phyloP scores from a whole-genome alignment of 139 green algal genomes.

The Limnomonas spitsbergensis region DNA sequence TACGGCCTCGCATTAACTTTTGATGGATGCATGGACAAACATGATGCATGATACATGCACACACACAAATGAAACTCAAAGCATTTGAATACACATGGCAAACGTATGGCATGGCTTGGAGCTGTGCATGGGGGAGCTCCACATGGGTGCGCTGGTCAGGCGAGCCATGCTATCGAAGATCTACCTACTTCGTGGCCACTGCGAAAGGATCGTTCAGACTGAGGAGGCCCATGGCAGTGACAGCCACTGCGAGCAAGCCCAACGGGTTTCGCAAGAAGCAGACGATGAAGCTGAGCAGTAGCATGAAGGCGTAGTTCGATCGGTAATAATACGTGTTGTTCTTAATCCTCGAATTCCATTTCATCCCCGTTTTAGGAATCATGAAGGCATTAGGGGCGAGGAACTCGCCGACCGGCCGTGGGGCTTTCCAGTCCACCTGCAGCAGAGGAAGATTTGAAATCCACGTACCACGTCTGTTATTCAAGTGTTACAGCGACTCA shows the following conservation, averaged over 20 bases:
- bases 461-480: neutral
- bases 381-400: neutral
- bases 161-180: neutral
- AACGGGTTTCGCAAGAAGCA: conserved; percentile 34
- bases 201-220: conserved; percentile 51
- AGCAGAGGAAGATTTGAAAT: neutral
- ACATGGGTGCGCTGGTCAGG: neutral
- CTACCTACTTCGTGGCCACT: conserved; percentile 32
- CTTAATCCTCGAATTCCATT: conserved; percentile 28
- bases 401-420: neutral
- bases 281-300: conserved; percentile 24
- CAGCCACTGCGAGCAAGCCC: conserved; percentile 21
- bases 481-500: neutral
- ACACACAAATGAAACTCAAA: neutral
- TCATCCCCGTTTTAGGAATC: neutral
- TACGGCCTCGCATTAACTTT: too few species aligned
- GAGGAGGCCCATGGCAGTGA: neutral
- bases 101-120: neutral
- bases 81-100: neutral
- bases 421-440: conserved; percentile 10
- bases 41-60: conserved; percentile 5
- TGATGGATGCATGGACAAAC: neutral
- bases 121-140: neutral
- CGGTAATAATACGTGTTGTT: conserved; percentile 53
- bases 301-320: conserved; percentile 39